Conservation (phyloP, 1,139 yeast genomes). For the Zygosaccharomyces pseudobailii region DNA sequence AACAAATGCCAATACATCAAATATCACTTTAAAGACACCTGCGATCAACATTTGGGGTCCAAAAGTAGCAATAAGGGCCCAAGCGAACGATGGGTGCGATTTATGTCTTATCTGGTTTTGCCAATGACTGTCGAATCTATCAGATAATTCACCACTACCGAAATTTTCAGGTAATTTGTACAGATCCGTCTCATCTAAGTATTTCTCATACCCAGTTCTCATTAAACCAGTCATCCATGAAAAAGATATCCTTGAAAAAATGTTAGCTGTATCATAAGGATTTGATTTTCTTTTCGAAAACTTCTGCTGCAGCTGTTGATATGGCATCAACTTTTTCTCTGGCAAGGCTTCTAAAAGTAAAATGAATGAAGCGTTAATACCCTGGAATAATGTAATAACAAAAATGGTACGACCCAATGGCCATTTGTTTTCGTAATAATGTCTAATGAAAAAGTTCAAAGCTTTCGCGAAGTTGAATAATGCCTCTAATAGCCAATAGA, state of each 20-base stretch:
- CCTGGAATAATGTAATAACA: constrained; percentile 44
- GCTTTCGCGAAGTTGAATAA: constrained; percentile 42
- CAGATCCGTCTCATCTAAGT: constrained; percentile 68
- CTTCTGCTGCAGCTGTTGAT: constrained; percentile 41
- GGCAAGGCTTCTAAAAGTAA: constrained; percentile 54
- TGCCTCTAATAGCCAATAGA: constrained; percentile 68
- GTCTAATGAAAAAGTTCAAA: constrained; percentile 48
- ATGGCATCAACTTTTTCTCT: constrained; percentile 38
- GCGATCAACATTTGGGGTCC: constrained; percentile 67
- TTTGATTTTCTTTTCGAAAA: constrained; percentile 37
- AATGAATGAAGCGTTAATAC: constrained; percentile 48
- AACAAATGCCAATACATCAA: constrained; percentile 75
- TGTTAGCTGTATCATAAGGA: constrained; percentile 78
- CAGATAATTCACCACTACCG: constrained; percentile 48
- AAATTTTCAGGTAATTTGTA: constrained; percentile 73
- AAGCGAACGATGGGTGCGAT: constrained; percentile 57
- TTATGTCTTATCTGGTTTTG: constrained; percentile 38
- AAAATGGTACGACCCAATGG: constrained; percentile 36
- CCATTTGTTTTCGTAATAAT: constrained; percentile 31
- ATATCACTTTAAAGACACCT: constrained; percentile 70
- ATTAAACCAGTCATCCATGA: constrained; percentile 91
- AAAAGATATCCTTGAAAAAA: constrained; percentile 76
- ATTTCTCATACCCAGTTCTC: constrained; percentile 76
- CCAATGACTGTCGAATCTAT: constrained; percentile 60
- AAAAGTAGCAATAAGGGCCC: constrained; percentile 62